Conservation (phyloP, 2,329 filamentous ascomycete genomes). For the Fusarium sp. region DNA sequence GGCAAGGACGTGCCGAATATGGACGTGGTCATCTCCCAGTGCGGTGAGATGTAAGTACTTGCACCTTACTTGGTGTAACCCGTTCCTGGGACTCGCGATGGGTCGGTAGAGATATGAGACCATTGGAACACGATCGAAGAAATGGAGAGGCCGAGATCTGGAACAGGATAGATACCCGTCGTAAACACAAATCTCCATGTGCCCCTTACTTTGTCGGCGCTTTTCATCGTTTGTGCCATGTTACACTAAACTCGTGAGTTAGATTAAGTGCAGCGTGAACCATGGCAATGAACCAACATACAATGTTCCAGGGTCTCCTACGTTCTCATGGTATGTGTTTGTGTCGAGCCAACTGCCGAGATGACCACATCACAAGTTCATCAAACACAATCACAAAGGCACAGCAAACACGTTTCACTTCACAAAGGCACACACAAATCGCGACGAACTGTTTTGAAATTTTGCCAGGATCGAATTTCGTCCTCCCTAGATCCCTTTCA, state of each 20-base stretch:
- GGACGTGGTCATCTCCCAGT: conserved; percentile 86
- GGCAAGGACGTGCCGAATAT: conserved; percentile 84
- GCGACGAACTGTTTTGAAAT: conserved; percentile 21
- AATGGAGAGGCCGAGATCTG: conserved; percentile 16
- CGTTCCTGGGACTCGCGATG: not conserved
- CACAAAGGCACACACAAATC: conserved; percentile 12
- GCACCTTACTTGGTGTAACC: not conserved
- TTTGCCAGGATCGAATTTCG: conserved; percentile 12
- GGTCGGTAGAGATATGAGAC: not conserved
- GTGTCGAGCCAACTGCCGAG: not conserved
- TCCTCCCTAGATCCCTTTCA: conserved; percentile 24
- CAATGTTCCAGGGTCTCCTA: not conserved
- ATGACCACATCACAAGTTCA: not conserved
- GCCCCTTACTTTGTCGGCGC: conserved; percentile 22
- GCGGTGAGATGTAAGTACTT: conserved; percentile 85
- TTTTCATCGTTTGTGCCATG: conserved; percentile 30
- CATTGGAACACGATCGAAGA: conserved; percentile 3
- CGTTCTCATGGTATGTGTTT: not conserved
- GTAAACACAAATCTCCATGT: conserved; percentile 23
- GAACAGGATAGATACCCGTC: conserved; percentile 37
- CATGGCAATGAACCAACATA: not conserved
- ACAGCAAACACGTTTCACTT: conserved; percentile 16
- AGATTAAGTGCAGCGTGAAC: not conserved
- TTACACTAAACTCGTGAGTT: conserved; percentile 16
- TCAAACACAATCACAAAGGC: not conserved